Percentiles rank a stretch among this genome's conserved stretches.
Conservation (phyloP, 2,329 filamentous ascomycete genomes). For the Trichophyton mentagrophytes region DNA sequence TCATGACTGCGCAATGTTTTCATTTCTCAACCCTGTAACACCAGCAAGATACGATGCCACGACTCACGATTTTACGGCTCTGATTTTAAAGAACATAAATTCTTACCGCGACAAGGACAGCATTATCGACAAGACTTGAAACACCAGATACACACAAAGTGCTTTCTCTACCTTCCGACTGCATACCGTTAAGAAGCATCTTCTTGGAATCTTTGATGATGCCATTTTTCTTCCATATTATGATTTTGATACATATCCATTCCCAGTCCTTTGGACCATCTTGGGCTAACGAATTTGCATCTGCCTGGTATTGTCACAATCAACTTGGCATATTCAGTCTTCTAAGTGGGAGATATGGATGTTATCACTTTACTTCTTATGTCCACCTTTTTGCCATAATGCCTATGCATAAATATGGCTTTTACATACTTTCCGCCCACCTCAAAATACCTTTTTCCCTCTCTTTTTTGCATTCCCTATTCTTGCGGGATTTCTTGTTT, state of each 20-base stretch:
- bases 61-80: constrained; percentile 7
- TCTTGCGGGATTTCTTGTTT: constrained; percentile 9
- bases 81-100: constrained; percentile 5
- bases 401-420: not conserved
- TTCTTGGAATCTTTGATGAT: constrained; percentile 6
- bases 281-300: not conserved
- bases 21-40: constrained; percentile 6
- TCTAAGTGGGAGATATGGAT: not conserved
- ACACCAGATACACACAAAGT: not conserved
- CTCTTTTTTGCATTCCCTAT: not conserved
- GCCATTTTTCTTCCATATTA: constrained; percentile 1
- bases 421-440: constrained; percentile 2
- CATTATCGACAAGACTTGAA: constrained; percentile 1
- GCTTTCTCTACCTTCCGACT: not conserved
- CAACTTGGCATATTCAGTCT: not conserved
- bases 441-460: not conserved
- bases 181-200: constrained; percentile 4
- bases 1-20: constrained; percentile 1
- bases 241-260: constrained; percentile 3
- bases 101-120: constrained; percentile 4
- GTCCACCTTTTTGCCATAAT: constrained; percentile 2
- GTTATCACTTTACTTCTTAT: constrained; percentile 1
- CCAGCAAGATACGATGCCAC: constrained; percentile 6
- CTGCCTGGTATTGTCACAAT: not conserved
- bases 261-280: not conserved